These are phyloP conservation scores for Camellia oleifera DNA, from an alignment of 179 eudicot species.

Conservation along the genomic window DNA sequence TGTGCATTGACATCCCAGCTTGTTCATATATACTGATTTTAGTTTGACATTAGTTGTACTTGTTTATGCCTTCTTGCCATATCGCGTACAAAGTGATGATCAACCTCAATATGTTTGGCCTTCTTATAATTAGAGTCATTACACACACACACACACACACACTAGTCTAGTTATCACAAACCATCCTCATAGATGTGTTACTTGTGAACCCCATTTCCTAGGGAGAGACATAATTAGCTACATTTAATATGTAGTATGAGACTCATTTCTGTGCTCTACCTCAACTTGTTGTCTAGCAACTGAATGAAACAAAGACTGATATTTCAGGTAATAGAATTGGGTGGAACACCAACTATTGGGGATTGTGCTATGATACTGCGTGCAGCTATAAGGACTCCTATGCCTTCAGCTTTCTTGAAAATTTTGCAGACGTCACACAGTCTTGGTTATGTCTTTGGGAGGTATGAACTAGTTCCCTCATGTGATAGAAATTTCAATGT, in stretches of 20 bases:
- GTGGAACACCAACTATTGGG: conserved; percentile 92
- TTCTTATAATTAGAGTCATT: not conserved
- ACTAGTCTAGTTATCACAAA: no score
- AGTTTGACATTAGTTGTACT: not conserved
- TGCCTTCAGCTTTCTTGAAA: conserved; percentile 82
- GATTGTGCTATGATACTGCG: conserved; percentile 97
- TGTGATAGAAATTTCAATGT: conserved; percentile 10
- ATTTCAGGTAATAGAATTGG: conserved; percentile 85
- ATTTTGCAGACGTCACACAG: conserved; percentile 80
- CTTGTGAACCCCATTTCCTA: no score
- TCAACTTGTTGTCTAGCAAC: no score
- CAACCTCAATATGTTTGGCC: no score
- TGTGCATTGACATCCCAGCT: not conserved
- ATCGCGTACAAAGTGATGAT: no score
- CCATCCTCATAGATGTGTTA: no score
- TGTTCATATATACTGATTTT: not conserved
- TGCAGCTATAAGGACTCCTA: conserved; percentile 88
- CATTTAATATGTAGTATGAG: no score
- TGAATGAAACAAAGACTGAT: conserved; percentile 3
- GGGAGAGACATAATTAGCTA: no score
- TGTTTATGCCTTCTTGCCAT: no score
- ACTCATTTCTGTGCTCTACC: no score
- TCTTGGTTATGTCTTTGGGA: conserved; percentile 85
- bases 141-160: no score
- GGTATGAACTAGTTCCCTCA: conserved; percentile 39